Conservation (phyloP, 2,329 filamentous ascomycete genomes). For the Curvularia eragrostidis region DNA sequence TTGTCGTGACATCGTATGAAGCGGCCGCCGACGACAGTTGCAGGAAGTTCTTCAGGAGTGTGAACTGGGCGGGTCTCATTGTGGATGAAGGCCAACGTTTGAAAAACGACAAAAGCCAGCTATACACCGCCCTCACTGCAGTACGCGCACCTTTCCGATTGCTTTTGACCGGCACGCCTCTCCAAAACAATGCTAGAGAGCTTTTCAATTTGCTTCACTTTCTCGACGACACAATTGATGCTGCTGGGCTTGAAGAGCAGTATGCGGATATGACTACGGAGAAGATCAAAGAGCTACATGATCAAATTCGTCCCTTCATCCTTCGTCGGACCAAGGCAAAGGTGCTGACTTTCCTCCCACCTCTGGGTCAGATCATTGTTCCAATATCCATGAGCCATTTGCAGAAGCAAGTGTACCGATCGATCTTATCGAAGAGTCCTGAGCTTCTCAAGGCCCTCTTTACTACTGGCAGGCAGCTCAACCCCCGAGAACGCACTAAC, state of each 20-base stretch:
- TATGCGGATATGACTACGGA: slow-evolving; percentile 82
- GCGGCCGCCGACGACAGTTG: slow-evolving; percentile 77
- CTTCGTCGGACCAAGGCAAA: slow-evolving; percentile 84
- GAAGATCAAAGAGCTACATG: slow-evolving; percentile 80
- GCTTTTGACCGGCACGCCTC: slow-evolving; percentile 83
- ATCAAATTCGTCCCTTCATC: slow-evolving; percentile 77
- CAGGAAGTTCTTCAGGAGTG: slow-evolving; percentile 68
- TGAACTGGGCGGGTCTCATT: slow-evolving; percentile 86
- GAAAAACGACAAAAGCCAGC: slow-evolving; percentile 86
- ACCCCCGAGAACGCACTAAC: slow-evolving; percentile 74
- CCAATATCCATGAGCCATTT: slow-evolving; percentile 94
- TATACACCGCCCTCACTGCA: slow-evolving; percentile 76
- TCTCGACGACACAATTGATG: slow-evolving; percentile 75
- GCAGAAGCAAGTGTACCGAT: slow-evolving; percentile 93
- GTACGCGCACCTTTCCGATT: slow-evolving; percentile 84
- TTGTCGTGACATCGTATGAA: slow-evolving; percentile 95
- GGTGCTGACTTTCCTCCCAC: slow-evolving; percentile 88
- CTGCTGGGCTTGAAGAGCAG: slow-evolving; percentile 74
- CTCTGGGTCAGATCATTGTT: slow-evolving; percentile 93
- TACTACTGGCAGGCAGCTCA: slow-evolving; percentile 65
- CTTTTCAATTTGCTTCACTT: slow-evolving; percentile 98
- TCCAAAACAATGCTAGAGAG: slow-evolving; percentile 95
- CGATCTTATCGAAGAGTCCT: slow-evolving; percentile 88
- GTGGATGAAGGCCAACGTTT: slow-evolving; percentile 95
- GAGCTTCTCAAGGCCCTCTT: slow-evolving; percentile 89